Evolutionary conservation across 1,284 basidiomycete genomes (phyloP), one percentile per base, ranked within the genome.

Genomic region (Trichosporon faecale): DNA sequence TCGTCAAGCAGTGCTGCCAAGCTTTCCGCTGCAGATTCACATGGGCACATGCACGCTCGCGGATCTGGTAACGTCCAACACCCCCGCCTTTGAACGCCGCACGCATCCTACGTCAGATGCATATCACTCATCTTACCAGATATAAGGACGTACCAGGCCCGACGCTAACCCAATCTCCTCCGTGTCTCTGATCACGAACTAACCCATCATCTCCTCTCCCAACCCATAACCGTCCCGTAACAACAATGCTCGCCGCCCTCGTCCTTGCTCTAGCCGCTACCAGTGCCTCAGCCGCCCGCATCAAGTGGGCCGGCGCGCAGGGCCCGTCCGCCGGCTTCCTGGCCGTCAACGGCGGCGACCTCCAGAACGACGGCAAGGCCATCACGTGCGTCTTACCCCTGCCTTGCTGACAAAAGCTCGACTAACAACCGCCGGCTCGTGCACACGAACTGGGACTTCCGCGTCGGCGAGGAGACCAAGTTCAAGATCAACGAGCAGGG

Each of bases 271-370:
- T 61, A 29, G 57, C 57, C 16, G 57, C 57, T 2, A 33, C 57
- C n/a, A 18, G 57, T 27, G 57, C 27, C 14, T 61, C 57, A 16
- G 57, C 57, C 29, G 57, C 57, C 16, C 57, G 57, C 29, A 61
- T 61, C 57, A 61, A 61, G 57, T 61, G 57, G 57, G 57, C 27
- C 57, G 27, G 27, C 29, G 18, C 57, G 18, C 21, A 31, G 27
- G 57, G 57, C 2, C 57, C 57, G 4, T 61, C 57, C 31, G 57
- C 57, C 27, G 57, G 57, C 27, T 61, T 61, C 57, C 57, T 61
- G 18, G 57, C 57, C 11, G 57, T 61, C 57, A 61, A 29, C 16
- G 57, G 57, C 27, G 57, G 57, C 16, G 57, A 61, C 57, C 57
- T 61, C 29, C 29, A n/a, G 3, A 31, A 33, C 29, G 57, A 33